Base-by-base conservation (phyloP, 2,329 filamentous ascomycete species). In the Aspergillus sp. region DNA sequence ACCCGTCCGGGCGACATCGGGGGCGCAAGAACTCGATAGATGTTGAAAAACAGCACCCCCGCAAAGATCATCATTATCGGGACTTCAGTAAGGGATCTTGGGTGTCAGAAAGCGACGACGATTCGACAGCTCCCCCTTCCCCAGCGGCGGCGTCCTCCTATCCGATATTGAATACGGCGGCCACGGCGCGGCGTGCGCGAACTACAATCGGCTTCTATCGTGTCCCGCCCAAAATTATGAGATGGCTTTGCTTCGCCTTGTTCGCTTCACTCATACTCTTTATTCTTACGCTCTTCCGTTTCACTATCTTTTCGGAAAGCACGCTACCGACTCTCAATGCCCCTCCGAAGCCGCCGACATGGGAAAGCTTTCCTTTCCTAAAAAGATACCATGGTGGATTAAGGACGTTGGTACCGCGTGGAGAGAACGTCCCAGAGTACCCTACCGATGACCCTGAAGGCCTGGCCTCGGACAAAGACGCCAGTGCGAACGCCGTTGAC, bases 341-440 rank as follows among this genome's bases (percentile, higher is more conserved):
- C 12, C 81, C 85, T 0, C 75, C 84, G 0, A 84, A 86, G 19
- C 90, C 90, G 12, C 85, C 87, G 0, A 62, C 66, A n/a, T 98
- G 93, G 92, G 90, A 96, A 71, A 84, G 83, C 9, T 98, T 96
- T 70, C 86, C 87, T 0, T 96, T 96, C 68, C 75, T 99, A 60
- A 88, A 88, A 59, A 84, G 93, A 62, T 99, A 97, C 72, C 95
- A 97, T 72, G 93, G 92, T 14, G 95, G 95, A 1, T 82, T 99
- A 58, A 83, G 88, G 62, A 89, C 84, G 0, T 70, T 99, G 60
- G 84, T 90, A 0, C 76, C 85, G 0, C 77, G 86, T 25, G 73
- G 81, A 14, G 79, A 90, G 48, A 93, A 93, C 64, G 79, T 82
- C 9, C 88, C 93, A 0, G 90, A 98, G 69, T 98, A 96, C 70